Percentiles rank a stretch among this genome's conserved stretches.
phyloP scores from a whole-genome alignment of 192 early-diverging fungal species.

The Backusella macrospora region DNA sequence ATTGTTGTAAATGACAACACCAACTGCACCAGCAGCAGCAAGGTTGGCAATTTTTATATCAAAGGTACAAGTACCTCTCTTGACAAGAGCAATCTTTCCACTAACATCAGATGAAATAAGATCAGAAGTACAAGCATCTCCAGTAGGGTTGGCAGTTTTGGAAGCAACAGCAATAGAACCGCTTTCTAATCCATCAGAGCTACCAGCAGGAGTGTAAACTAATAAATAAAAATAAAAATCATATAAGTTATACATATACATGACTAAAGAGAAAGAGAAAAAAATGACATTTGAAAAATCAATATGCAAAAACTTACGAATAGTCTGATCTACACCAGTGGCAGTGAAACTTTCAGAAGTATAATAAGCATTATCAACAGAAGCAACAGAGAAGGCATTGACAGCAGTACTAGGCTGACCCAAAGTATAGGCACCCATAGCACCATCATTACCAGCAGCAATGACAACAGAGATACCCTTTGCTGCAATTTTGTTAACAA shows the following conservation, averaged over 20 bases:
- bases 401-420: constrained; percentile 60
- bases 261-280: too few relatives aligned
- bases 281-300: background rate
- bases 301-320: background rate
- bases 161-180: constrained; percentile 48
- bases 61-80: constrained; percentile 76
- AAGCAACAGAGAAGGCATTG: constrained; percentile 62
- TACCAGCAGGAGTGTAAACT: constrained; percentile 1
- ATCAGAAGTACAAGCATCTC: constrained; percentile 55
- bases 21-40: constrained; percentile 63
- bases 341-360: constrained; percentile 29
- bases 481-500: constrained; percentile 53
- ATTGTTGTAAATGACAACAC: constrained; percentile 67
- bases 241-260: background rate
- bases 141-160: constrained; percentile 39
- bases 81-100: constrained; percentile 63
- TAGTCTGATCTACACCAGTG: background rate
- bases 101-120: constrained; percentile 45
- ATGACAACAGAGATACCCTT: constrained; percentile 50
- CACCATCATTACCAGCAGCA: constrained; percentile 69
- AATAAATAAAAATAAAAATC: background rate
- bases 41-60: constrained; percentile 62
- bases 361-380: constrained; percentile 48
- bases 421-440: constrained; percentile 57
- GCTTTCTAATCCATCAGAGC: constrained; percentile 19